A percentile compares a stretch with the other conserved stretches of the same genome.
Conservation (phyloP, 352 stramenopile genomes). For the Plasmopara muralis region DNA sequence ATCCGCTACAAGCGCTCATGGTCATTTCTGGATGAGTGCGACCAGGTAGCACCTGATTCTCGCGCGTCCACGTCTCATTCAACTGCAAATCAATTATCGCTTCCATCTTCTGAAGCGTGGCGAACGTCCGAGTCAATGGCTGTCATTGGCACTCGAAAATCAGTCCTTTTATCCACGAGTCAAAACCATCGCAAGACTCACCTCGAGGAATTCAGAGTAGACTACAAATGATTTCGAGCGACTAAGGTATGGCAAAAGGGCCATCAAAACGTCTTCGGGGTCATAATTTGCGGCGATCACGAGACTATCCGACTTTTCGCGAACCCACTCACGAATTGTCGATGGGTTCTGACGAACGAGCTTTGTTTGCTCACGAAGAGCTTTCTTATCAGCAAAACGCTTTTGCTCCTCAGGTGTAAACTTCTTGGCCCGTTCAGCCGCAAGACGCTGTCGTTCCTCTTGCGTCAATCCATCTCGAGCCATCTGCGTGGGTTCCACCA, state of each 20-base stretch:
- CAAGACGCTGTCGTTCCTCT: slow-evolving; percentile 54
- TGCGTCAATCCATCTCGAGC: slow-evolving; percentile 48
- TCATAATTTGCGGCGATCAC: slow-evolving; percentile 90
- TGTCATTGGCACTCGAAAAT: slow-evolving; percentile 18
- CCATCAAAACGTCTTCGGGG: slow-evolving; percentile 76
- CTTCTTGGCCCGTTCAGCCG: slow-evolving; percentile 72
- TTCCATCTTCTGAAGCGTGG: slow-evolving; percentile 83
- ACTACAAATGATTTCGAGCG: slow-evolving; percentile 93
- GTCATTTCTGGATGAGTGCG: slow-evolving; percentile 95
- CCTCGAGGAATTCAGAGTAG: slow-evolving; percentile 91
- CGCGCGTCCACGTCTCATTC: slow-evolving; percentile 93
- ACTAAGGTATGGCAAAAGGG: slow-evolving; percentile 86
- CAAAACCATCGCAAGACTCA: slow-evolving; percentile 6
- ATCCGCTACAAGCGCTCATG: slow-evolving; percentile 94
- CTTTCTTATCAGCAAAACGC: slow-evolving; percentile 75
- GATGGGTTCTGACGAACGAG: slow-evolving; percentile 61
- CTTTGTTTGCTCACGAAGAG: slow-evolving; percentile 63
- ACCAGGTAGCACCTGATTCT: slow-evolving; percentile 91
- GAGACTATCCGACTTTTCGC: slow-evolving; percentile 71
- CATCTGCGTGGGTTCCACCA: slow-evolving; percentile 33
- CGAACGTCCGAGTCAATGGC: slow-evolving; percentile 88
- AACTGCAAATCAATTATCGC: slow-evolving; percentile 91
- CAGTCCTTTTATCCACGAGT: neutral
- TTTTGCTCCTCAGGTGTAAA: slow-evolving; percentile 78
- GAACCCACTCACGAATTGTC: slow-evolving; percentile 65